Evolutionary conservation across 2,329 filamentous ascomycete genomes (phyloP), one percentile per base, ranked within the genome.

Genomic region (Fusarium buharicum): DNA sequence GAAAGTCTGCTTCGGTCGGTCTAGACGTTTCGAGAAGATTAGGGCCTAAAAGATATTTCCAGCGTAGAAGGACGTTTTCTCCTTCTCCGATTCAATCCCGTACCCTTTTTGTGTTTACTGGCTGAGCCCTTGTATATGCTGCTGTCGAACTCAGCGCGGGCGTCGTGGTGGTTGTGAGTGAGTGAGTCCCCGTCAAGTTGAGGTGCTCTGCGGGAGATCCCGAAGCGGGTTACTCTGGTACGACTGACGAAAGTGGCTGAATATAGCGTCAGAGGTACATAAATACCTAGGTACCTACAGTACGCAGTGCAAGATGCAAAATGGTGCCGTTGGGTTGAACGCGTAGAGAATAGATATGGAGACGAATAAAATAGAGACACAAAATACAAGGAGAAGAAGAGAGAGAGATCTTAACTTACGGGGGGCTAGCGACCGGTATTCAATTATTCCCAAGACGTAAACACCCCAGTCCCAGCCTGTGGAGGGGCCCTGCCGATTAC

Each of bases 231-330:
- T 61, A 52, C 34, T 62, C 59, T 70, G 62, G 59, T 60, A 70
- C 61, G 45, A 69, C 64, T 70, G 68, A 70, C 68, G 68, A 69
- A 51, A 63, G 68, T 70, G 68, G 68, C 68, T 70, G 62, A 55
- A 31, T 57, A 58, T 69, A 68, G 66, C 64, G 61, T 56, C 55
- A 47, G 61, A 62, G 45, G 61, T 40, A 56, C 59, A 53, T 48
- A 9, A 43, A 59, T n/a, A n/a, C n/a, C n/a, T n/a, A 62, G 50
- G 55, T 33, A 38, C 34, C 52, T 28, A 65, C 59, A 62, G 64
- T 41, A 48, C 28, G 50, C 46, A 46, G 44, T 43, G 49, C 37
- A 20, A 38, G 43, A 31, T 50, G 41, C 39, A 52, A 44, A 47
- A 37, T 22, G 55, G 13, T 17, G 44, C 37, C 24, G 52, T 43